Conservation (phyloP, 257 asterid genomes). For the Capsicum baccatum region DNA sequence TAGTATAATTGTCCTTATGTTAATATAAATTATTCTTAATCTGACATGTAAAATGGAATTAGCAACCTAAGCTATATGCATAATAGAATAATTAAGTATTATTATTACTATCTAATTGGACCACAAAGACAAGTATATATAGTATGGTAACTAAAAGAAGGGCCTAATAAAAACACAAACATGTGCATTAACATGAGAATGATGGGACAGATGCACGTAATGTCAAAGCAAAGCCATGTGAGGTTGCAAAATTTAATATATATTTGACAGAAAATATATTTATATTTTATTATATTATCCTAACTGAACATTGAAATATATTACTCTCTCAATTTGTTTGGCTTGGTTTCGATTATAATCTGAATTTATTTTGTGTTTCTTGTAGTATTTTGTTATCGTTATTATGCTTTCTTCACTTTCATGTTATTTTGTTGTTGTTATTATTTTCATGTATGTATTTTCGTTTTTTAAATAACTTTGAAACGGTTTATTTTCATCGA, state of each 20-base stretch:
- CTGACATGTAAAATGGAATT: background rate
- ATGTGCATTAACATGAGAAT: constrained; percentile 45
- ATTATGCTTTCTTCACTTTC: no score
- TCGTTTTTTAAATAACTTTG: background rate
- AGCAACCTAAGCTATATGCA: background rate
- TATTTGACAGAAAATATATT: constrained; percentile 21
- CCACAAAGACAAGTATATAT: background rate
- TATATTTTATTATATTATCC: constrained; percentile 7
- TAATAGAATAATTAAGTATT: constrained; percentile 1
- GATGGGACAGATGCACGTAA: constrained; percentile 33
- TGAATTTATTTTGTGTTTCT: no score
- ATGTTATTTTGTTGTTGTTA: background rate
- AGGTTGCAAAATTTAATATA: constrained; percentile 33
- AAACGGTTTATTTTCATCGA: background rate
- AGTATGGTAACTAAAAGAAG: background rate
- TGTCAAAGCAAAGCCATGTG: constrained; percentile 55
- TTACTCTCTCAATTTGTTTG: background rate
- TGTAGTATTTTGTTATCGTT: background rate
- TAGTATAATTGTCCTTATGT: background rate
- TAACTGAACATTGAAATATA: constrained; percentile 31
- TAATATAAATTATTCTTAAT: background rate
- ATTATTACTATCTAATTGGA: background rate
- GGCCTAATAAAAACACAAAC: constrained; percentile 31
- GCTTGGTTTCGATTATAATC: background rate
- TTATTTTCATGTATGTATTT: background rate